Evolutionary conservation across 2,329 filamentous ascomycete genomes (phyloP).

Genomic region (Fusarium papillatum): DNA sequence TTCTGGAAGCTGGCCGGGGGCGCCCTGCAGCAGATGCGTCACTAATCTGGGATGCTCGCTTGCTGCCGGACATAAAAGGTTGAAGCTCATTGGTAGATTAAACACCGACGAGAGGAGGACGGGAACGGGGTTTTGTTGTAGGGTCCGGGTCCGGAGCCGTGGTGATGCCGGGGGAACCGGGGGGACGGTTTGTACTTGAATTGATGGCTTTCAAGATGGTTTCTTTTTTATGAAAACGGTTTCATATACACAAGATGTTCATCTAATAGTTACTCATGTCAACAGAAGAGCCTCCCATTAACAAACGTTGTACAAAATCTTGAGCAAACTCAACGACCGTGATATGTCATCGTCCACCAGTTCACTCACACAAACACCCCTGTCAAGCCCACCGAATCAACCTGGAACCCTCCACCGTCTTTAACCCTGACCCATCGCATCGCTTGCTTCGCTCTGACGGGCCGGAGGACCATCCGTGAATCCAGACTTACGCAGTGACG

Average conservation of each 20-base stretch:
- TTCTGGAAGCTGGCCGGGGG: background rate
- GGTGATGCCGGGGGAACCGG: background rate
- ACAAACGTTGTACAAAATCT: background rate
- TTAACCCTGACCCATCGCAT: conserved; percentile 1
- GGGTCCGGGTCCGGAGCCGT: conserved; percentile 9
- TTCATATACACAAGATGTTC: background rate
- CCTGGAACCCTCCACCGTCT: conserved; percentile 23
- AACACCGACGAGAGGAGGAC: conserved; percentile 10
- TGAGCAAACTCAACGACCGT: background rate
- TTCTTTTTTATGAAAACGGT: background rate
- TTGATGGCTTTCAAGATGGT: background rate
- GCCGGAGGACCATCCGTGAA: conserved; percentile 1
- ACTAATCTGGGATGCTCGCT: conserved; percentile 1
- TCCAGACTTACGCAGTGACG: conserved; percentile 1
- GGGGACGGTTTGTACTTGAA: background rate
- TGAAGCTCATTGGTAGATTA: conserved; percentile 14
- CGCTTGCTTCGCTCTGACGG: background rate
- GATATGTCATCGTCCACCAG: background rate
- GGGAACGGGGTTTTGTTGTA: conserved; percentile 17
- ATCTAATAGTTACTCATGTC: background rate
- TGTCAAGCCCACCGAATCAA: background rate
- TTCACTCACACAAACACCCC: background rate
- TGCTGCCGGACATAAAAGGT: conserved; percentile 14
- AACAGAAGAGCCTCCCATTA: background rate
- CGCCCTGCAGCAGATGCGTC: background rate